Base-by-base conservation (phyloP, 257 asterid genomes). In the Penstemon newberryi region DNA sequence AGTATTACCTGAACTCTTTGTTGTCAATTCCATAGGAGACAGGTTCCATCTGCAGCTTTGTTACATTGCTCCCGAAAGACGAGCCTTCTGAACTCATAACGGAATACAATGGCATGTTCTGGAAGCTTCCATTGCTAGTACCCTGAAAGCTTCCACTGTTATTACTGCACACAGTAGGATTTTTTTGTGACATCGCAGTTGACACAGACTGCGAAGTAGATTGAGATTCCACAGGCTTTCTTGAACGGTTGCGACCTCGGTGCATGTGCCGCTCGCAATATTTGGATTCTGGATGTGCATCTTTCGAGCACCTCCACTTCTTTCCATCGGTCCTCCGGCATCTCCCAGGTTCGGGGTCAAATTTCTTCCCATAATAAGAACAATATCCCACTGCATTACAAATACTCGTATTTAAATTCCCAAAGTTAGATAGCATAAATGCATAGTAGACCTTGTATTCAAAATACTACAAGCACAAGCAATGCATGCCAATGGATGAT, bases 191-290 rank as follows among this genome's bases (percentile, higher is more conserved):
- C 75, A 79, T 72, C 40, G 84, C 84, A 83, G 98, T 77, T 60
- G 91, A 81, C 76, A 78, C 58, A 52, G 98, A 79, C 85, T 84
- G 98, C 77, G 92, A 75, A 75, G 84, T 80, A 68, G 96, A 71
- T 77, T 89, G 95, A 80, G 96, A 85, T 92, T 92, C 98, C 98
- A 92, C 98, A 90, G 85, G 97, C 98, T 92, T 92, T 92, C 98
- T 92, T 92, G 98, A 92, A 92, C 98, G 97, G 95, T 90, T 90
- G 79, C 98, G 97, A 81, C 98, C 98, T 19, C 98, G 81, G 84
- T 92, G 93, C 98, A 92, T 92, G 83, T 92, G 98, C 79, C 98
- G 97, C 89, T 92, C 98, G 65, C 98, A 92, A 79, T 92, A 92
- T 70, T 90, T 92, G 85, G 98, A 92, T 90, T 92, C 97, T 0